Percentiles rank a stretch among this genome's conserved stretches.
Conservation (phyloP, 768 basidiomycete species). For the Naganishia antarctica region DNA sequence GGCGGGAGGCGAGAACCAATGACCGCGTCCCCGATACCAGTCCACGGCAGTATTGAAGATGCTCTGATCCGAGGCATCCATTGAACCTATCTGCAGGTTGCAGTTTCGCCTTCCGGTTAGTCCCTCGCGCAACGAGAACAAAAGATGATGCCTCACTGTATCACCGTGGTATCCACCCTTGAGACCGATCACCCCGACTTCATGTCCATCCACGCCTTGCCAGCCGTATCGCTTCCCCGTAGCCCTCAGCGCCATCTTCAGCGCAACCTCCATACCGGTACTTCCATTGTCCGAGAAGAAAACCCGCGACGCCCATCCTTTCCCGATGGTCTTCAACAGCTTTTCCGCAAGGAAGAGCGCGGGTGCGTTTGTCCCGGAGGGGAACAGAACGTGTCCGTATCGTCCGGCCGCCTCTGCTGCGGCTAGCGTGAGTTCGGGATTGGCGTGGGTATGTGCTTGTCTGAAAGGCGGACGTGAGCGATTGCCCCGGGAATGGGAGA, state of each 20-base stretch:
- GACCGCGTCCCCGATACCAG: slow-evolving; percentile 88
- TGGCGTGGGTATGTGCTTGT: slow-evolving; percentile 78
- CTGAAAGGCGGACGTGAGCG: slow-evolving; percentile 46
- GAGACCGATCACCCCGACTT: slow-evolving; percentile 74
- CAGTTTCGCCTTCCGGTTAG: slow-evolving; percentile 3
- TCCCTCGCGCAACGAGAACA: background rate
- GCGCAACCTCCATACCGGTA: slow-evolving; percentile 92
- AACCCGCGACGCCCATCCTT: slow-evolving; percentile 82
- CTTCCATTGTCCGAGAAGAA: slow-evolving; percentile 95
- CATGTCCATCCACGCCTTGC: slow-evolving; percentile 44
- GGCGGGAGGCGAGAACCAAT: slow-evolving; percentile 86
- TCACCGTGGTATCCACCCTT: slow-evolving; percentile 96
- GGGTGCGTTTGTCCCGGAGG: slow-evolving; percentile 76
- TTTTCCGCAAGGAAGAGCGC: slow-evolving; percentile 78
- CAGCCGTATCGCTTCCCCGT: slow-evolving; percentile 47
- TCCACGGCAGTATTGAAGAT: slow-evolving; percentile 77
- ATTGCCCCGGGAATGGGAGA: background rate
- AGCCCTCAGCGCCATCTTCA: slow-evolving; percentile 88
- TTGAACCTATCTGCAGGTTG: slow-evolving; percentile 71
- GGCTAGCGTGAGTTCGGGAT: slow-evolving; percentile 71
- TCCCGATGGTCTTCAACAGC: slow-evolving; percentile 67
- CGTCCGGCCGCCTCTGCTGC: slow-evolving; percentile 85
- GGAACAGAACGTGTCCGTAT: slow-evolving; percentile 97
- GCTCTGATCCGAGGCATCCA: slow-evolving; percentile 85
- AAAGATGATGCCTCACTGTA: slow-evolving; percentile 52